Base-by-base conservation (phyloP, 331 rosid genomes). In the Acacia pycnantha region DNA sequence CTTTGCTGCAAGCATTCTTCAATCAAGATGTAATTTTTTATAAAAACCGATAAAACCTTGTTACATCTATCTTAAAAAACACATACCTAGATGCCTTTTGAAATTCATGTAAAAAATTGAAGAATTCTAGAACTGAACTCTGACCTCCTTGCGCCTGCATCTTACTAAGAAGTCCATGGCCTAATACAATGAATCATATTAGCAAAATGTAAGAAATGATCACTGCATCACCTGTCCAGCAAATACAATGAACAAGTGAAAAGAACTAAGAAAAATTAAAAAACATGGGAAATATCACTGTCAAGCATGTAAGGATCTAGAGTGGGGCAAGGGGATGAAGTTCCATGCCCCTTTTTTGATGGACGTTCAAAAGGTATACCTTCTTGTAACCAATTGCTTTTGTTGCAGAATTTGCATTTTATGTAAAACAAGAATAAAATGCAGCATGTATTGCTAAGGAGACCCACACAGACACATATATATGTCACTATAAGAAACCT, bases 331-430 rank as follows among this genome's bases (percentile, higher is more conserved):
- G 9, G 59, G 24, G 24, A 8, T 46, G 50, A 46, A 16, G 24
- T 53, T 53, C 24, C 66, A 24, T 24, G 33, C 66, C 5, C 8
- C 33, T 22, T 24, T 59, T 3, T 24, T 18, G 22, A 59, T 24
- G 66, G 66, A 59, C 11, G 33, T 16, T 24, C 16, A 4, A 77
- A 82, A 31, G 31, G 48, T 41, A 77, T 93, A 95, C 99, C 62
- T 95, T 97, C 90, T 97, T 88, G 86, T 95, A 95, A 68, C 99
- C 97, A 61, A 93, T 95, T 64, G 94, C 98, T 77, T 86, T 85
- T 35, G 97, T 93, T 73, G 97, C 97, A 65, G 98, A 92, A 89
- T 90, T 92, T 77, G 94, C 85, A 82, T 90, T 91, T n/a, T n/a
- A n/a, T n/a, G n/a, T n/a, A n/a, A n/a, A n/a, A n/a, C n/a, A n/a